phyloP scores from a whole-genome alignment of 2,329 filamentous ascomycete species.

The Trichoderma oligosporum region DNA sequence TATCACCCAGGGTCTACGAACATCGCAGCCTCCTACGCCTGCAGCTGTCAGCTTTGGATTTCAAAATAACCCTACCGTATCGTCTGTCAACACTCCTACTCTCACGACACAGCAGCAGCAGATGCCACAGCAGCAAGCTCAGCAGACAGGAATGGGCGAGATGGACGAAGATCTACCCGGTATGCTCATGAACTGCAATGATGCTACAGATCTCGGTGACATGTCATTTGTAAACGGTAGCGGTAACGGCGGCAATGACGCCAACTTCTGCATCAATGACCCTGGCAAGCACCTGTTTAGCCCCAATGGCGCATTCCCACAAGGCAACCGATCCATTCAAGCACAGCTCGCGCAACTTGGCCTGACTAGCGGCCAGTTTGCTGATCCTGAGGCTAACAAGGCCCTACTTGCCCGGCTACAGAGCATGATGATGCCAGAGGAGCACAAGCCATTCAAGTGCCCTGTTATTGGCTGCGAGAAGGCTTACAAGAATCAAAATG shows the following conservation, averaged over 20 bases:
- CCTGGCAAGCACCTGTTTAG: conserved; percentile 92
- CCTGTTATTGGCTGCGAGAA: conserved; percentile 98
- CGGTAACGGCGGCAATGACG: conserved; percentile 36
- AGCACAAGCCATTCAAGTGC: conserved; percentile 96
- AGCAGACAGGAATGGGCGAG: conserved; percentile 47
- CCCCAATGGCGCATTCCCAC: conserved; percentile 69
- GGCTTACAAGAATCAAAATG: conserved; percentile 99
- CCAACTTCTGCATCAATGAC: conserved; percentile 74
- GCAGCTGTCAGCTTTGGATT: conserved; percentile 72
- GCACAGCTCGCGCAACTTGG: conserved; percentile 69
- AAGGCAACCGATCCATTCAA: conserved; percentile 60
- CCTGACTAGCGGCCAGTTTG: conserved; percentile 70
- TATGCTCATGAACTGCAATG: conserved; percentile 59
- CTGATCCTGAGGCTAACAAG: conserved; percentile 69
- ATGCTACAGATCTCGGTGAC: conserved; percentile 48
- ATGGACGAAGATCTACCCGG: conserved; percentile 70
- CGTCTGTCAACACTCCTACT: conserved; percentile 93
- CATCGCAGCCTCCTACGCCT: conserved; percentile 82
- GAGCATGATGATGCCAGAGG: conserved; percentile 69
- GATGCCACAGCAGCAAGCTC: conserved; percentile 53
- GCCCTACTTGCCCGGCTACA: conserved; percentile 55
- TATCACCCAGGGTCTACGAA: conserved; percentile 71
- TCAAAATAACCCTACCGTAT: conserved; percentile 92
- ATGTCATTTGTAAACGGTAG: conserved; percentile 48
- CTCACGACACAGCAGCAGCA: conserved; percentile 78